Percentiles rank a stretch among this genome's conserved stretches.
Evolutionary conservation across 2,329 filamentous ascomycete species (phyloP).

Genomic region (Diplodia sapinea): DNA sequence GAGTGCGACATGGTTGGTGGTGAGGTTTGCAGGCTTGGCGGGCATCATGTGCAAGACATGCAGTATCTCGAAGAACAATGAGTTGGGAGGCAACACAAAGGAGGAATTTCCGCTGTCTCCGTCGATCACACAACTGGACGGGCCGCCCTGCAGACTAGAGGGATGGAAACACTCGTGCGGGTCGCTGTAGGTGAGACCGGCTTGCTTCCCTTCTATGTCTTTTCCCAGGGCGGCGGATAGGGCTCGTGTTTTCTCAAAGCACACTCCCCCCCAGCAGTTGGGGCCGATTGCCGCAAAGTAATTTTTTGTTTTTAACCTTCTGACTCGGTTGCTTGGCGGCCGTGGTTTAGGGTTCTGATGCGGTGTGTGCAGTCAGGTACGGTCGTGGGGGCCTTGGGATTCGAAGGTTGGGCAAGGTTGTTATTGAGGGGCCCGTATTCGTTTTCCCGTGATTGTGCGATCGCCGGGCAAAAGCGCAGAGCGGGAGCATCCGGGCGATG

Average conservation of each 20-base stretch:
- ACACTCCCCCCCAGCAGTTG: conserved; percentile 7
- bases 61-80: background rate
- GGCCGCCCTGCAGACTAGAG: background rate
- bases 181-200: background rate
- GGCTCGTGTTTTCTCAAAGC: conserved; percentile 21
- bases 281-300: background rate
- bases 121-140: conserved; percentile 7
- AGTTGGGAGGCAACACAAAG: background rate
- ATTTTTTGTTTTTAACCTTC: background rate
- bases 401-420: conserved; percentile 1
- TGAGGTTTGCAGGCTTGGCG: conserved; percentile 3
- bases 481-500: conserved; percentile 8
- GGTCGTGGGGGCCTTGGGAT: conserved; percentile 17
- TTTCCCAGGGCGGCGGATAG: conserved; percentile 21
- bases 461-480: background rate
- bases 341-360: background rate
- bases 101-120: conserved; percentile 13
- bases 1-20: background rate
- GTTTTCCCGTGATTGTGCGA: conserved; percentile 19
- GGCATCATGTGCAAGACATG: conserved; percentile 7
- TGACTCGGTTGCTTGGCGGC: conserved; percentile 1
- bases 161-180: conserved; percentile 12
- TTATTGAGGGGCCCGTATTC: conserved; percentile 29
- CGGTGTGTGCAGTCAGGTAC: background rate
- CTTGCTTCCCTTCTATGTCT: background rate